Evolutionary conservation across 768 basidiomycete genomes (phyloP).

Genomic region (Asterophora parasitica): DNA sequence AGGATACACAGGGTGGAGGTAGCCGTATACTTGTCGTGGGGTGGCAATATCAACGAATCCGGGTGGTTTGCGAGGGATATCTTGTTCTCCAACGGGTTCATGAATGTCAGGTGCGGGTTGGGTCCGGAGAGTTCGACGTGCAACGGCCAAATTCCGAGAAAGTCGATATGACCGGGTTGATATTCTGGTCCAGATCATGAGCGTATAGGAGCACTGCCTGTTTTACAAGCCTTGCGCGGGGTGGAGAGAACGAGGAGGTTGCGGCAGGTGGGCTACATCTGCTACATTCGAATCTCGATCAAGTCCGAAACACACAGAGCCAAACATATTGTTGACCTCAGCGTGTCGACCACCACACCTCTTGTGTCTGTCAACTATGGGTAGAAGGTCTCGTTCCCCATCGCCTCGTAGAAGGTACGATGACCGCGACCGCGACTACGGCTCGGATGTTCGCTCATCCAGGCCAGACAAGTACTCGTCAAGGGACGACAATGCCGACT

Average conservation of each 20-base stretch:
- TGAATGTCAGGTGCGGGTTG: slow-evolving; percentile 40
- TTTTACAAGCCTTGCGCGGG: not conserved
- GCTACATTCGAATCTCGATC: not conserved
- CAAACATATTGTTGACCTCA: slow-evolving; percentile 4
- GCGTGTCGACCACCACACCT: not conserved
- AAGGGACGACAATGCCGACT: slow-evolving; percentile 28
- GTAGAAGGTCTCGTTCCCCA: slow-evolving; percentile 46
- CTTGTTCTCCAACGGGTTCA: slow-evolving; percentile 33
- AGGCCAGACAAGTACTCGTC: slow-evolving; percentile 27
- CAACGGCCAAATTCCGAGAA: slow-evolving; percentile 21
- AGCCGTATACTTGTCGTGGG: slow-evolving; percentile 39
- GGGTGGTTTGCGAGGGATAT: slow-evolving; percentile 33
- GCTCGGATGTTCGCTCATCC: slow-evolving; percentile 30
- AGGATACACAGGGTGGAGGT: not conserved
- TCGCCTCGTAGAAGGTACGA: slow-evolving; percentile 40
- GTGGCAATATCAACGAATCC: slow-evolving; percentile 51
- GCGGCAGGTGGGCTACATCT: too few species aligned
- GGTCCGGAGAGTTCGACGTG: slow-evolving; percentile 43
- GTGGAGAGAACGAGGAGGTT: not conserved
- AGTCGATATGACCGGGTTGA: slow-evolving; percentile 19
- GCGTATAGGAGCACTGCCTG: not conserved
- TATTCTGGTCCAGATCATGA: slow-evolving; percentile 16
- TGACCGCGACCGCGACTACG: slow-evolving; percentile 32
- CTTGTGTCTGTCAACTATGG: slow-evolving; percentile 35
- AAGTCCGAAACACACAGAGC: slow-evolving; percentile 11